Evolutionary conservation across 2,329 filamentous ascomycete genomes (phyloP), one percentile per base, ranked within the genome.

Genomic region (Curvularia eragrostidis): DNA sequence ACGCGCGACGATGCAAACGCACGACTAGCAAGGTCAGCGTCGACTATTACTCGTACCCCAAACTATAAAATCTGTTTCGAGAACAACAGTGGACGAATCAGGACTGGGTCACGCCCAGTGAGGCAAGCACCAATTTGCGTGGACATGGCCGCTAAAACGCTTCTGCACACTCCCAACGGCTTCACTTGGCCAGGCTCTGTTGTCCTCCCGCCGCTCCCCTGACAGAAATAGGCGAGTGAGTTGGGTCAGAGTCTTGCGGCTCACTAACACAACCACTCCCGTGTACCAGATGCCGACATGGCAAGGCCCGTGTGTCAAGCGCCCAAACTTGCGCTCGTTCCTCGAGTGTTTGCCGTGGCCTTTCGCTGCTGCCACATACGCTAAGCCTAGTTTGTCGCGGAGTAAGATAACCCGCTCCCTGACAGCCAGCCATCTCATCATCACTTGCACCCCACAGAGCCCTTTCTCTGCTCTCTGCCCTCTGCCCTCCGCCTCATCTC

Each of bases 1-100:
- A 43, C 38, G 30, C 49, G 54, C 54, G 56, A 59, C 57, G 59
- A 51, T 56, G 59, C 53, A 32, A 39, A 49, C 26, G 34, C 21
- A 38, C 44, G n/a, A 52, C 59, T 52, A 59, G 41, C 8, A 34
- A 48, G 41, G 32, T 52, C 19, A 49, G 47, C 44, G 52, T 42
- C 38, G 18, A 38, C 32, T 48, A 13, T 44, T 28, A 10, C 26
- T 30, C 43, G 26, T 24, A 42, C 21, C 12, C 8, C 34, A 48
- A 59, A 59, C 46, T 41, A 18, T 62, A 56, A 23, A 43, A 32
- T 52, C 38, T 39, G 49, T 12, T 43, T 52, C 28, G 39, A 39
- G 49, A 30, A 43, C n/a, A 28, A 52, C 19, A 32, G 21, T 28
- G 28, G 19, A 43, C 49, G 39, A 34, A 52, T 52, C 28, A 43